Percentiles rank a stretch among this genome's conserved stretches.
Evolutionary conservation across 768 basidiomycete species (phyloP).

Genomic region (Candolleomyces efflorescens): DNA sequence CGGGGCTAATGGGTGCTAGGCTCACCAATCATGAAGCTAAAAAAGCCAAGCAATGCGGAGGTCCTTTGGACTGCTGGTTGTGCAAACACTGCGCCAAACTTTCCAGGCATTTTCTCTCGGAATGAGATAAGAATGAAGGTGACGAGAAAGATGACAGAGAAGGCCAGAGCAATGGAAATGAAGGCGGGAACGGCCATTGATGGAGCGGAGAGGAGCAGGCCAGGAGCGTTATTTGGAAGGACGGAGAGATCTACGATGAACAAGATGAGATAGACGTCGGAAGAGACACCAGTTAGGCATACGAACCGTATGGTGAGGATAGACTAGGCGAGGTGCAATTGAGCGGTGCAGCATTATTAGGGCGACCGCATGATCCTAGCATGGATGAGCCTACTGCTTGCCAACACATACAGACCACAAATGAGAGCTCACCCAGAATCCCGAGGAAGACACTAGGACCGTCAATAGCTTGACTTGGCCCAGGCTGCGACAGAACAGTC

Average conservation of each 20-base stretch:
- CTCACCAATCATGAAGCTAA: slow-evolving; percentile 71
- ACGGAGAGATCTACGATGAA: slow-evolving; percentile 54
- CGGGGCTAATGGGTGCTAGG: not conserved
- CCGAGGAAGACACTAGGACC: slow-evolving; percentile 70
- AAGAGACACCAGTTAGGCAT: slow-evolving; percentile 13
- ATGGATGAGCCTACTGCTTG: not conserved
- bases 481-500: slow-evolving; percentile 27
- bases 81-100: slow-evolving; percentile 44
- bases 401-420: not conserved
- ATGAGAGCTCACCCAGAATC: slow-evolving; percentile 45
- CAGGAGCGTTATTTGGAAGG: slow-evolving; percentile 54
- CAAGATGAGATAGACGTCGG: not conserved
- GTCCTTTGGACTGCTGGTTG: slow-evolving; percentile 52
- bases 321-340: slow-evolving; percentile 55
- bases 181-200: slow-evolving; percentile 57
- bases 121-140: slow-evolving; percentile 63
- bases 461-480: slow-evolving; percentile 38
- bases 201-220: slow-evolving; percentile 54
- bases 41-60: slow-evolving; percentile 72
- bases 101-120: slow-evolving; percentile 57
- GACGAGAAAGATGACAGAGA: slow-evolving; percentile 60
- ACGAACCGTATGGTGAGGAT: slow-evolving; percentile 56
- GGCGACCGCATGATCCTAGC: slow-evolving; percentile 64
- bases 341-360: slow-evolving; percentile 41
- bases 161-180: slow-evolving; percentile 55